Evolutionary conservation across 176 grass and related monocot species (phyloP).

Genomic region (Triticum turgidum): DNA sequence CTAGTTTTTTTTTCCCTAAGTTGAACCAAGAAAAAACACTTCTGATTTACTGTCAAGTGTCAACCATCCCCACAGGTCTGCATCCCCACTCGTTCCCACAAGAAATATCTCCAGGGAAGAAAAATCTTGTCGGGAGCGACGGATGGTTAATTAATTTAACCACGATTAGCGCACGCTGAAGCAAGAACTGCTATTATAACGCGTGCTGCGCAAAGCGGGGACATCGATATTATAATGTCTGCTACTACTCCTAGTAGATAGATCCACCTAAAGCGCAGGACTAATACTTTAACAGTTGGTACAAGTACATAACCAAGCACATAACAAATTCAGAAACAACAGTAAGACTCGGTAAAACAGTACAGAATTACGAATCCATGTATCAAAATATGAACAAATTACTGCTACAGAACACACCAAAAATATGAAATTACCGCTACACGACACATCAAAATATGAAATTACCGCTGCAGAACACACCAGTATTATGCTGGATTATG

Average conservation of each 20-base stretch:
- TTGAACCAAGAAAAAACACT: neutral
- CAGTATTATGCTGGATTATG: too few species aligned
- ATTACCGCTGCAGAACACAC: too few species aligned
- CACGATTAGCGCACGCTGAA: neutral
- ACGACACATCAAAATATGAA: too few species aligned
- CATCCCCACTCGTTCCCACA: neutral
- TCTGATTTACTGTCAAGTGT: neutral
- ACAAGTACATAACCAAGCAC: neutral
- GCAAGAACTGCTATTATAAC: constrained; percentile 20
- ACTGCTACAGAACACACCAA: too few species aligned
- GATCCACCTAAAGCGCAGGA: neutral
- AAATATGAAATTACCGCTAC: too few species aligned
- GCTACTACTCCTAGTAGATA: neutral
- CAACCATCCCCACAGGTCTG: neutral
- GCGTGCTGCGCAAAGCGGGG: constrained; percentile 25
- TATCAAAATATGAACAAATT: neutral
- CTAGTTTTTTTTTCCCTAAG: neutral
- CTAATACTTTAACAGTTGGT: neutral
- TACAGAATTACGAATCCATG: neutral
- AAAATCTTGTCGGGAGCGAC: neutral
- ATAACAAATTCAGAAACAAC: neutral
- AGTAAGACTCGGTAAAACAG: neutral
- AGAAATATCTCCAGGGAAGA: constrained; percentile 24
- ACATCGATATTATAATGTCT: constrained; percentile 32
- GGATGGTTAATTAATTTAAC: neutral